Base-by-base conservation (phyloP, 2,329 filamentous ascomycete genomes). In the Cercospora zeae-maydis region DNA sequence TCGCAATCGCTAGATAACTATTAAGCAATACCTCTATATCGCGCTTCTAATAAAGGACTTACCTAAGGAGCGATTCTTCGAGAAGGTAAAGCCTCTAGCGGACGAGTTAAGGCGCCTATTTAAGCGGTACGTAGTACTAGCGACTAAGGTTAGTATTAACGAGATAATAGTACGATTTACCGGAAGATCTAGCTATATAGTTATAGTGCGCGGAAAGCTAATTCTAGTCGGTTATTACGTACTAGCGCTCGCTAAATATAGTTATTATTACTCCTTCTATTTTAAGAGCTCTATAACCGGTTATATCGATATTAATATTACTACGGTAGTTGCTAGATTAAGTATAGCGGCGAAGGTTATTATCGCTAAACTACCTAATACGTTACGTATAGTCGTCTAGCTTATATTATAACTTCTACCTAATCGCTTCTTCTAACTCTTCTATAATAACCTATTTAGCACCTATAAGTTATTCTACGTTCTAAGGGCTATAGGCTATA, bases 281-380 rank as follows among this genome's bases (percentile, higher is more conserved):
- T 56, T 56, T 56, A 56, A 56, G 53, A 56, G 53, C 21, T 33
- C 53, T 56, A 56, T 37, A 36, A 56, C 53, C 37, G 37, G 31
- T 16, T 56, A 56, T 16, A 16, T 53, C 10, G n/a, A 53, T 56
- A 56, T 56, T 19, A 19, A 56, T 56, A 56, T 56, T 11, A 54
- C 21, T 53, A 53, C n/a, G 27, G 49, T 53, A 14, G n/a, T 53
- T n/a, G 31, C 49, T 53, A 53, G 49, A 24, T 56, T 19, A 39
- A 39, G 36, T 39, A 39, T 13, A 13, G n/a, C n/a, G n/a, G 36
- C n/a, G 9, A 39, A 16, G 36, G n/a, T 39, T 4, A 16, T 39
- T 16, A 16, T 16, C 9, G 9, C 11, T 16, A 13, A 39, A 16
- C 3, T 39, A 39, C 36, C n/a, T 13, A 16, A 39, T 39, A 39